Base-by-base conservation (phyloP, 2,329 filamentous ascomycete genomes). In the Fusarium abutilonis region DNA sequence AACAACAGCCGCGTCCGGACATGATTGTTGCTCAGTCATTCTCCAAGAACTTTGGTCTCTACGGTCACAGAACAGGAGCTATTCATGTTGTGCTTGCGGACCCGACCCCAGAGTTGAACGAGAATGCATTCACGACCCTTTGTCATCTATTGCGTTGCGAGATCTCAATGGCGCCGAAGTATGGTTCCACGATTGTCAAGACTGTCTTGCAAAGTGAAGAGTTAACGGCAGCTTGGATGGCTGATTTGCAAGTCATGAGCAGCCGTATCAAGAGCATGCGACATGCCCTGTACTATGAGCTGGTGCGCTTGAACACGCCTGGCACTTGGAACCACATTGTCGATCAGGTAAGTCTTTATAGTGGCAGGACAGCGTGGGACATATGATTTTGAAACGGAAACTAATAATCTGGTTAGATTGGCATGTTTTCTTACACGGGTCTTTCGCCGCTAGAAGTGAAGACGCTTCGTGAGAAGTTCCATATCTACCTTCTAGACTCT, bases 1-100 rank as follows among this genome's bases (percentile, higher is more conserved):
- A 55, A 9, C 61, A 67, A 42, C 56, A 60, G 32, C 56, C 56
- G 1, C 93, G 93, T 1, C 93, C 93, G 77, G 89, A 93, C 77
- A 87, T 96, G 54, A 86, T 91, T 63, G 85, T 98, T 51, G 91
- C 91, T 60, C 94, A 98, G 81, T 94, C 90, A 49, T 98, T 98
- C 76, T 93, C 94, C 74, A 97, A 97, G 88, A 96, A 96, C 78
- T 96, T 97, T 76, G 95, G 95, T 67, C 85, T 99, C n/a, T 98
- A 99, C 75, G 94, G 95, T 68, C 91, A 99, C 82, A 90, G 95
- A 68, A 93, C 93, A 4, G 95, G 95, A 46, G 94, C 91, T 76
- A 95, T 98, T 84, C 95, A 98, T 79, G 92, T 93, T 72, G 88
- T 98, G 64, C 88, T 98, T 54, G 88, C 89, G 21, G 93, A 89